A percentile compares a stretch with the other conserved stretches of the same genome.
Evolutionary conservation across 805 yeast genomes (phyloP).

Genomic region (Metschnikowia santaceciliae): DNA sequence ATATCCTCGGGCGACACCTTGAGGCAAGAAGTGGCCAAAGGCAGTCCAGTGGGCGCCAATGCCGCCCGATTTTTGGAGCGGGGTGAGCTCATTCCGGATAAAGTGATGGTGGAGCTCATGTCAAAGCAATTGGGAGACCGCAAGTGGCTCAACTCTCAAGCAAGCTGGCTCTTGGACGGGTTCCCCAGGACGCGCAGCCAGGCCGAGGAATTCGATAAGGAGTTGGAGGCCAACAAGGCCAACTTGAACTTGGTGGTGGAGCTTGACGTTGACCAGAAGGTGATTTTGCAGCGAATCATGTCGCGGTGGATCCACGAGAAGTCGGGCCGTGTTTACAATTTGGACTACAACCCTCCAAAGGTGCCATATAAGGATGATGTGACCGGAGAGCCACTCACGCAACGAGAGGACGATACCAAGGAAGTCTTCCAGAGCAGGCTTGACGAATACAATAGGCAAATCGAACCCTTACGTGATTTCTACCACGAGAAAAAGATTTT

Average conservation of each 20-base stretch:
- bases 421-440: conserved; percentile 67
- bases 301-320: conserved; percentile 81
- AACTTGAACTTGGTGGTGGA: conserved; percentile 76
- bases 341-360: conserved; percentile 87
- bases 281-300: conserved; percentile 75
- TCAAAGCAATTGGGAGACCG: conserved; percentile 42
- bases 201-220: conserved; percentile 54
- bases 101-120: conserved; percentile 57
- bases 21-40: conserved; percentile 57
- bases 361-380: conserved; percentile 76
- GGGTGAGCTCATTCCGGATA: conserved; percentile 76
- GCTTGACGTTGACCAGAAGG: conserved; percentile 79
- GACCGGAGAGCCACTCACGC: conserved; percentile 80
- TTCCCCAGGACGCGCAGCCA: conserved; percentile 81
- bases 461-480: conserved; percentile 63
- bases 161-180: conserved; percentile 83
- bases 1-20: conserved; percentile 84
- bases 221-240: conserved; percentile 35
- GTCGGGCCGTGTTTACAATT: conserved; percentile 83
- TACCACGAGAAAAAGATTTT: conserved; percentile 47
- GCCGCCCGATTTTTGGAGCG: conserved; percentile 54
- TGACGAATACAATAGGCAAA: conserved; percentile 52
- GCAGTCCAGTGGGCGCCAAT: conserved; percentile 50
- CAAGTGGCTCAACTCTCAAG: conserved; percentile 39
- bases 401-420: conserved; percentile 80